Percentiles rank a stretch among this genome's conserved stretches.
Evolutionary conservation across 495 filamentous ascomycete genomes (phyloP).

Genomic region (Penicillium crystallinum): DNA sequence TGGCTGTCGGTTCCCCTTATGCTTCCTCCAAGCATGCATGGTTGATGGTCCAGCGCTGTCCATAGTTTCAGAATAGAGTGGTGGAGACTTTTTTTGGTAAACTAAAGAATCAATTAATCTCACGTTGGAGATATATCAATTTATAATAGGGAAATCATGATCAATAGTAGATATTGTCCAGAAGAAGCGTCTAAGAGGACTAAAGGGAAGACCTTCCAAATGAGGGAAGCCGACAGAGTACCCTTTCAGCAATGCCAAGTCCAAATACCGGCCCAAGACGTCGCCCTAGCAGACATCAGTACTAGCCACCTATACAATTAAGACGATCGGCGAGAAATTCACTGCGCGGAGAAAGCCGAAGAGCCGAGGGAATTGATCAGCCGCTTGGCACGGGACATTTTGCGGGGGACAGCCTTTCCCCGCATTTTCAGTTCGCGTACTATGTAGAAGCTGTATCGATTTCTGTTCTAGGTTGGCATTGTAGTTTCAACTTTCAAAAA

Average conservation of each 20-base stretch:
- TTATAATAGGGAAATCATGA: no score
- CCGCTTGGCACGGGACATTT: background rate
- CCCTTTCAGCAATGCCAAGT: background rate
- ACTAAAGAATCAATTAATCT: no score
- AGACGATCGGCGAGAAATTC: no score
- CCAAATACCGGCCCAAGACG: background rate
- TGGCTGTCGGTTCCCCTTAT: constrained; percentile 15
- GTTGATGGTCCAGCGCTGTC: background rate
- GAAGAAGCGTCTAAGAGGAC: no score
- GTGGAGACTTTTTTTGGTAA: no score
- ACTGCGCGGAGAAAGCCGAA: background rate
- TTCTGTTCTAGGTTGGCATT: background rate
- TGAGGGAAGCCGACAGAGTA: background rate
- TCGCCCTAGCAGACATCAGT: background rate
- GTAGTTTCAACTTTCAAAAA: background rate
- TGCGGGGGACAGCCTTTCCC: background rate
- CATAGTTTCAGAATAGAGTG: background rate
- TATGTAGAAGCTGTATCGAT: background rate
- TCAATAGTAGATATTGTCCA: no score
- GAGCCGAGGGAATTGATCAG: background rate
- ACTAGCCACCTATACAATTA: background rate
- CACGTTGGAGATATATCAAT: no score
- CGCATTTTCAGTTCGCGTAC: background rate
- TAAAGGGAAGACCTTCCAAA: background rate
- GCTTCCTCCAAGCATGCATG: constrained; percentile 23